phyloP scores from a whole-genome alignment of 768 basidiomycete species.

The Paxillus ammoniavirescens region DNA sequence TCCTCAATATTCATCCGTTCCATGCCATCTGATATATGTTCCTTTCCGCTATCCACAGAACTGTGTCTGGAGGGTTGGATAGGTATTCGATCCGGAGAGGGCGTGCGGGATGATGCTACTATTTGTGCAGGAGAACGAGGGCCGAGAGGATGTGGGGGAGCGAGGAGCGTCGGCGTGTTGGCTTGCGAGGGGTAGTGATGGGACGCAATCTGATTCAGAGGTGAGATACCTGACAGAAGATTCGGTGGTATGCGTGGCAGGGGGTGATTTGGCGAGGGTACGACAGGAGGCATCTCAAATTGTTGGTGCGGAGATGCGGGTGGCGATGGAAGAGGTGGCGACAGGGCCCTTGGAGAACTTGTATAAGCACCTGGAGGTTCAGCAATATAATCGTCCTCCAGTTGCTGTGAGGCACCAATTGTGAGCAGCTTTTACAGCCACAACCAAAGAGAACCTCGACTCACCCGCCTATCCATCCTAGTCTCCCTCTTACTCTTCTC shows the following conservation, averaged over 20 bases:
- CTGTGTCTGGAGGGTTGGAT: constrained; percentile 16
- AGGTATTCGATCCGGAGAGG: constrained; percentile 56
- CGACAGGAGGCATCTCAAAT: constrained; percentile 30
- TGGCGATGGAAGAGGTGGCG: constrained; percentile 26
- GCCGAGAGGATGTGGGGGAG: constrained; percentile 71
- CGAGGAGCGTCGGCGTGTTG: constrained; percentile 41
- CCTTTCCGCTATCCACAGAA: constrained; percentile 25
- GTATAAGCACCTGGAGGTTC: constrained; percentile 20
- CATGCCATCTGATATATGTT: constrained; percentile 23
- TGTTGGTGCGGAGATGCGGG: constrained; percentile 31
- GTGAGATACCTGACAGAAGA: constrained; percentile 16
- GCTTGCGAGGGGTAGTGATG: constrained; percentile 26
- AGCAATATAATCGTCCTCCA: constrained; percentile 21
- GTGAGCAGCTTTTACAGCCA: constrained; percentile 18
- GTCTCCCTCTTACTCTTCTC: constrained; percentile 70
- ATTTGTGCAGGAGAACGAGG: constrained; percentile 61
- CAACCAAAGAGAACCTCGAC: constrained; percentile 22
- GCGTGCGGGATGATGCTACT: constrained; percentile 56
- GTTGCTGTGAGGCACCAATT: constrained; percentile 12
- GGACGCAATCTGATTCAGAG: constrained; percentile 11
- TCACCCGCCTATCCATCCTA: constrained; percentile 64
- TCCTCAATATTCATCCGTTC: constrained; percentile 29
- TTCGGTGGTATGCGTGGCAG: constrained; percentile 38
- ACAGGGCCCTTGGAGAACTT: constrained; percentile 31
- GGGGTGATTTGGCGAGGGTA: constrained; percentile 33